These are phyloP conservation scores for Gliomastix tumulicola DNA, from an alignment of 2,329 filamentous ascomycete species.

Conservation along the genomic window DNA sequence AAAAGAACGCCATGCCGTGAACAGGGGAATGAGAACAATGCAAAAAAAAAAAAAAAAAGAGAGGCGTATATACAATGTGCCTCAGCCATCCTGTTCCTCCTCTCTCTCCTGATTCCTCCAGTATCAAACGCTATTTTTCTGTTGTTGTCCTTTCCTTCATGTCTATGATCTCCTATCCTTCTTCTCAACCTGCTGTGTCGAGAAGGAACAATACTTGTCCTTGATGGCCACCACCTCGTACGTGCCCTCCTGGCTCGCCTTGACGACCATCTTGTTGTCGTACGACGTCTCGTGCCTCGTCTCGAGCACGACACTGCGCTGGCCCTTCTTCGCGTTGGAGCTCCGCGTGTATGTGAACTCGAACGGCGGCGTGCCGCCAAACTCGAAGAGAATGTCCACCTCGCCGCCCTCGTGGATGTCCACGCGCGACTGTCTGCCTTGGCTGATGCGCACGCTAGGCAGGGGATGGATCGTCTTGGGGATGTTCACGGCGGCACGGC, in stretches of 20 bases:
- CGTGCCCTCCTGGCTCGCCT: constrained; percentile 86
- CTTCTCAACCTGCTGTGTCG: constrained; percentile 56
- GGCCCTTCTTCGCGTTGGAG: constrained; percentile 74
- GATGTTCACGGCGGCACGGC: constrained; percentile 71
- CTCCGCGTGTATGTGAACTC: constrained; percentile 96
- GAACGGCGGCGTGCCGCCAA: constrained; percentile 91
- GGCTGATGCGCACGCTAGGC: constrained; percentile 84
- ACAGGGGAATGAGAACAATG: background rate
- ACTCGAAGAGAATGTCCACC: constrained; percentile 89
- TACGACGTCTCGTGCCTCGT: constrained; percentile 82
- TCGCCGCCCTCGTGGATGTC: constrained; percentile 97
- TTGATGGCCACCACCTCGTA: constrained; percentile 97
- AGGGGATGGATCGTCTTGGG: constrained; percentile 84
- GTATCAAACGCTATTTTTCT: background rate
- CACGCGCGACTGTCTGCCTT: constrained; percentile 70
- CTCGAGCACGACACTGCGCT: constrained; percentile 75
- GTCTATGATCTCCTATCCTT: constrained; percentile 31
- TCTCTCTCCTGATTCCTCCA: background rate
- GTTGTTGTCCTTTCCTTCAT: background rate
- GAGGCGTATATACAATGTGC: no score
- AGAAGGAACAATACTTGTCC: constrained; percentile 86
- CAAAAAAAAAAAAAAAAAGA: constrained; percentile 1
- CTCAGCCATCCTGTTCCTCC: no score
- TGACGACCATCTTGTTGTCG: constrained; percentile 73
- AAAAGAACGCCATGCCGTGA: constrained; percentile 13